A percentile compares a stretch with the other conserved stretches of the same genome.
Conservation (phyloP, 148 eudicot genomes). For the Fagopyrum esculentum region DNA sequence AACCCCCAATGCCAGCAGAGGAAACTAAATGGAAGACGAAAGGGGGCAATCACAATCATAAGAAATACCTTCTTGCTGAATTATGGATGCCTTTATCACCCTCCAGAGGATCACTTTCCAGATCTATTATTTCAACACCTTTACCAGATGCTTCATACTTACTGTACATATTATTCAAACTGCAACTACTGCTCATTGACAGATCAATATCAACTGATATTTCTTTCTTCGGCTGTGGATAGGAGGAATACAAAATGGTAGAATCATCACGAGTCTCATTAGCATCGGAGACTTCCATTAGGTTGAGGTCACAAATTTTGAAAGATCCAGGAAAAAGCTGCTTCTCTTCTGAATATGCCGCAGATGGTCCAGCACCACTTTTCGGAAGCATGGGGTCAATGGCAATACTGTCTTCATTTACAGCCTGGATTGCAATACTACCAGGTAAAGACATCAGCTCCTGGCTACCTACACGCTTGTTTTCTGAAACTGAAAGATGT, state of each 20-base stretch:
- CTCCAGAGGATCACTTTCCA: slow-evolving; percentile 58
- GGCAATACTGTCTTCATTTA: slow-evolving; percentile 31
- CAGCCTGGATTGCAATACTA: slow-evolving; percentile 18
- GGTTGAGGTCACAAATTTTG: slow-evolving; percentile 88
- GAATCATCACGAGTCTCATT: slow-evolving; percentile 47
- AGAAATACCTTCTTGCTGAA: slow-evolving; percentile 41
- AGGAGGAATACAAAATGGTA: slow-evolving; percentile 35
- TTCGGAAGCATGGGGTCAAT: slow-evolving; percentile 32
- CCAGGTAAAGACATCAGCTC: slow-evolving; percentile 24
- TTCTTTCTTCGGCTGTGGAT: slow-evolving; percentile 32
- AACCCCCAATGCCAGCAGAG: neutral
- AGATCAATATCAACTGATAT: slow-evolving; percentile 51
- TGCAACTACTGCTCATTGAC: slow-evolving; percentile 53
- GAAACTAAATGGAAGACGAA: neutral
- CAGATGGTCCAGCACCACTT: slow-evolving; percentile 28
- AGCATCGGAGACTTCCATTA: slow-evolving; percentile 53
- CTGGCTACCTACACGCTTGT: slow-evolving; percentile 21
- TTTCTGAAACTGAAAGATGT: slow-evolving; percentile 29
- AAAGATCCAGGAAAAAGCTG: slow-evolving; percentile 69
- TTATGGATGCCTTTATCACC: slow-evolving; percentile 37
- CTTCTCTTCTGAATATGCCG: slow-evolving; percentile 54
- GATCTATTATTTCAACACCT: slow-evolving; percentile 81
- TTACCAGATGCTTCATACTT: slow-evolving; percentile 43
- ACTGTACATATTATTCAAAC: slow-evolving; percentile 27
- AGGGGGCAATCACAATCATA: neutral